Evolutionary conservation across 164 flowering plant genomes (phyloP).

Genomic region (Umbellularia californica): DNA sequence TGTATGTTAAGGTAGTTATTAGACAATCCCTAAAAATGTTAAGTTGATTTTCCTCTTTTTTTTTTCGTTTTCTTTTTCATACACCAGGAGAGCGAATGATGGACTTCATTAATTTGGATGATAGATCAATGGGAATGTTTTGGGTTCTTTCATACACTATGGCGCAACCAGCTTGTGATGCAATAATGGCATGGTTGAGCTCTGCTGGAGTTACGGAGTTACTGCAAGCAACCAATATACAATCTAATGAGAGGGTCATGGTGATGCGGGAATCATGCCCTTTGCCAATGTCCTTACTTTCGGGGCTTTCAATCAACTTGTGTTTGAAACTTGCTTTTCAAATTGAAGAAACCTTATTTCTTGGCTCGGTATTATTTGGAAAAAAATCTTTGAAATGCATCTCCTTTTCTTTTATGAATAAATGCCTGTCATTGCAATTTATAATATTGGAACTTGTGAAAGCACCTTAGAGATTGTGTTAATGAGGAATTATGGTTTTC

Average conservation of each 20-base stretch:
- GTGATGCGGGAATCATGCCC: constrained; percentile 83
- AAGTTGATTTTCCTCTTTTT: too few relatives aligned
- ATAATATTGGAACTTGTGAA: not conserved
- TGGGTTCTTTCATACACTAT: constrained; percentile 98
- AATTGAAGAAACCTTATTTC: constrained; percentile 84
- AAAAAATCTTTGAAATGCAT: not conserved
- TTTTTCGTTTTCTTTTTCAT: not conserved
- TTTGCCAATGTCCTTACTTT: constrained; percentile 76
- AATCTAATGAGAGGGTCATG: constrained; percentile 74
- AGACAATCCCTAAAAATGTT: too few relatives aligned
- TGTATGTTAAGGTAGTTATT: too few relatives aligned
- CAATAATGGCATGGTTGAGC: constrained; percentile 73
- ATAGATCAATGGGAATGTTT: constrained; percentile 95
- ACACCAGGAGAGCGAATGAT: constrained; percentile 78
- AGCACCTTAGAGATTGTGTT: not conserved
- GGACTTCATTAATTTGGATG: constrained; percentile 92
- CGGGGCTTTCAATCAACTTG: constrained; percentile 83
- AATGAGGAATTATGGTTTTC: not conserved
- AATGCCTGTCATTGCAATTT: not conserved
- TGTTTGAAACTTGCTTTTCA: constrained; percentile 71
- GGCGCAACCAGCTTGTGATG: constrained; percentile 94
- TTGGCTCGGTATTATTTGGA: constrained; percentile 58
- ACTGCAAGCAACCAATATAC: constrained; percentile 60
- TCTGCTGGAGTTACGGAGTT: constrained; percentile 75
- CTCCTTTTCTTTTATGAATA: not conserved